These are phyloP conservation scores for Vitis riparia DNA, from an alignment of 164 flowering plant species.

Conservation along the genomic window DNA sequence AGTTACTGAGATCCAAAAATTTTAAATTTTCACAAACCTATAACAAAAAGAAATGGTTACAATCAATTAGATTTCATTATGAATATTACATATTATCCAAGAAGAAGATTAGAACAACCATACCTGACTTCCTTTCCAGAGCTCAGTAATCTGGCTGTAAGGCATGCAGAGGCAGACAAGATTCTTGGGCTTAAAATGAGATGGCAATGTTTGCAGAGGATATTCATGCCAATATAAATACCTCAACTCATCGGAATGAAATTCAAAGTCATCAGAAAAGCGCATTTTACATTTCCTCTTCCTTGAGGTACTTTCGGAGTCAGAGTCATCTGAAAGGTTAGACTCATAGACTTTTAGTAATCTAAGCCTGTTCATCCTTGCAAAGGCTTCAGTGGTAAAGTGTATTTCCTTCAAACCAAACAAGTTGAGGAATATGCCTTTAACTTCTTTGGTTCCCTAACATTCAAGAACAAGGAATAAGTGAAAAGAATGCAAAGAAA, in stretches of 20 bases:
- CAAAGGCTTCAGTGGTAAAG: not conserved
- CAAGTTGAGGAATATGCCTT: conserved; percentile 1
- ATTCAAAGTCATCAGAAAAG: not conserved
- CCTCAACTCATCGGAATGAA: conserved; percentile 2
- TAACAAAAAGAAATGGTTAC: not conserved
- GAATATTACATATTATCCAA: not conserved
- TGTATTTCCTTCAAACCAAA: not conserved
- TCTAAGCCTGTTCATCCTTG: not conserved
- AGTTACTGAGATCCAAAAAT: conserved; percentile 9
- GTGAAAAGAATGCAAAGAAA: too few relatives aligned
- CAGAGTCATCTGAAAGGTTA: too few relatives aligned
- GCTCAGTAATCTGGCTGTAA: conserved; percentile 8
- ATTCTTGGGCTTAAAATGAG: conserved; percentile 2
- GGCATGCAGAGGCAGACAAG: conserved; percentile 16
- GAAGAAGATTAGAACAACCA: not conserved
- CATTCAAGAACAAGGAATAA: not conserved
- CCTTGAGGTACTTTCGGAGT: not conserved
- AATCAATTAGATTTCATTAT: too few relatives aligned
- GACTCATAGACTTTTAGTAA: conserved; percentile 1
- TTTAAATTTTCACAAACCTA: conserved; percentile 8
- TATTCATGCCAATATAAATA: conserved; percentile 2
- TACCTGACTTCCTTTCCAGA: conserved; percentile 10
- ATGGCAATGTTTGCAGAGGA: conserved; percentile 1
- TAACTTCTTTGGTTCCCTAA: conserved; percentile 9
- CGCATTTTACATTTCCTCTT: not conserved